phyloP scores from a whole-genome alignment of 495 filamentous ascomycete genomes.

The Daldinia grandis region DNA sequence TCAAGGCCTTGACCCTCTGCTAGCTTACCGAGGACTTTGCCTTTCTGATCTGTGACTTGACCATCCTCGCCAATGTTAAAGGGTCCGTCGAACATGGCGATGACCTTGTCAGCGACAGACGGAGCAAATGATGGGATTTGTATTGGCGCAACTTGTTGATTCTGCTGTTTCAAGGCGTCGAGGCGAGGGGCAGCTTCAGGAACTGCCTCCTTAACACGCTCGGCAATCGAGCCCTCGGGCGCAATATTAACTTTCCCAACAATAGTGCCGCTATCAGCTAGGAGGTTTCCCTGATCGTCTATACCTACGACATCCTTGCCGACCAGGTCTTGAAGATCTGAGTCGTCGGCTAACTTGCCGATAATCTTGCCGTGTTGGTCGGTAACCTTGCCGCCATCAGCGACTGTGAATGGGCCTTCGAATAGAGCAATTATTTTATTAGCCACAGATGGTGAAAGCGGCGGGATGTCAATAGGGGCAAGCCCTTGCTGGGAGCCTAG shows the following conservation, averaged over 20 bases:
- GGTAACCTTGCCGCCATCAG: conserved; percentile 70
- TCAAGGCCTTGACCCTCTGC: conserved; percentile 71
- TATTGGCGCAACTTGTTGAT: conserved; percentile 59
- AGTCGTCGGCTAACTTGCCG: conserved; percentile 72
- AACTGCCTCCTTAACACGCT: conserved; percentile 62
- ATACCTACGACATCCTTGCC: conserved; percentile 79
- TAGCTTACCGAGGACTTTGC: conserved; percentile 71
- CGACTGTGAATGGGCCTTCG: conserved; percentile 56
- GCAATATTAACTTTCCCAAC: conserved; percentile 81
- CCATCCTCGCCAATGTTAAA: conserved; percentile 65
- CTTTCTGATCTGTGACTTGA: conserved; percentile 72
- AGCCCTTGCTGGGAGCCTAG: conserved; percentile 53
- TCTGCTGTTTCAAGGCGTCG: conserved; percentile 61
- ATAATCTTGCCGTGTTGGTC: conserved; percentile 77
- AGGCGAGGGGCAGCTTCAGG: conserved; percentile 53
- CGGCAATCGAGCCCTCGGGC: conserved; percentile 69
- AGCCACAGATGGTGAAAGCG: conserved; percentile 37
- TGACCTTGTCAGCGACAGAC: conserved; percentile 39
- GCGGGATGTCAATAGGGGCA: conserved; percentile 37
- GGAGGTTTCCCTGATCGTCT: conserved; percentile 82
- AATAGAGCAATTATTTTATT: conserved; percentile 44
- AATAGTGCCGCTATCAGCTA: conserved; percentile 80
- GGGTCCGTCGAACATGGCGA: conserved; percentile 42
- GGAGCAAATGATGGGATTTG: conserved; percentile 37
- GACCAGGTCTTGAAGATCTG: conserved; percentile 72